Base-by-base conservation (phyloP, 2,329 filamentous ascomycete species). In the Cladosporium sp. region DNA sequence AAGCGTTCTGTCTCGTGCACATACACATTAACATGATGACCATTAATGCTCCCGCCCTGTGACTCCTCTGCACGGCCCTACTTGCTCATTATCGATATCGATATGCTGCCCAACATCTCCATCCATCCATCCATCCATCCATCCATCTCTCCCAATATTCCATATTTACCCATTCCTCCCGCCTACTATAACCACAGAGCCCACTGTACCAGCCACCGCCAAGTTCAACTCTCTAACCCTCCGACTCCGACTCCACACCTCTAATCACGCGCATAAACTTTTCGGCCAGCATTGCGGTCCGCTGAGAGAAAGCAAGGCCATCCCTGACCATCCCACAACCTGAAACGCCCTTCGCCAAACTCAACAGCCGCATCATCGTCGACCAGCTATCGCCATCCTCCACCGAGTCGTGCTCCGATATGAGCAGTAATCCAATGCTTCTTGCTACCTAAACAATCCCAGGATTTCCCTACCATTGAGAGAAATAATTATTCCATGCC, bases 241-340 rank as follows among this genome's bases (percentile, higher is more conserved):
- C 51, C 51, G 51, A 54, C 26, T 54, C 51, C 51, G 30, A 28
- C 51, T 28, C 25, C 51, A 28, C 26, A 21, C 3, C n/a, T 28
- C 48, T 34, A 57, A 57, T 57, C 54, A 57, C 54, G 32, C 54
- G 54, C 54, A 57, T 57, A 39, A 18, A 32, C 54, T 57, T 57
- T 23, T 10, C 54, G n/a, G 54, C 26, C 18, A 54, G n/a, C 51
- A n/a, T 3, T 28, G 26, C 51, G 51, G 54, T 26, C 54, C 54
- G 54, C 54, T 16, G 21, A 21, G 11, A 14, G 5, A 16, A 39
- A 57, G 54, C 32, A 57, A 57, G 30, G 54, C 54, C 54, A 57
- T 57, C 54, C 54, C 30, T 57, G 54, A 26, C 54, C 32, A 11
- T 36, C 18, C 54, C 14, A 39, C 11, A 36, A 57, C 30, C 54